phyloP scores from a whole-genome alignment of 2,329 filamentous ascomycete genomes.

The Hortaea sp. region DNA sequence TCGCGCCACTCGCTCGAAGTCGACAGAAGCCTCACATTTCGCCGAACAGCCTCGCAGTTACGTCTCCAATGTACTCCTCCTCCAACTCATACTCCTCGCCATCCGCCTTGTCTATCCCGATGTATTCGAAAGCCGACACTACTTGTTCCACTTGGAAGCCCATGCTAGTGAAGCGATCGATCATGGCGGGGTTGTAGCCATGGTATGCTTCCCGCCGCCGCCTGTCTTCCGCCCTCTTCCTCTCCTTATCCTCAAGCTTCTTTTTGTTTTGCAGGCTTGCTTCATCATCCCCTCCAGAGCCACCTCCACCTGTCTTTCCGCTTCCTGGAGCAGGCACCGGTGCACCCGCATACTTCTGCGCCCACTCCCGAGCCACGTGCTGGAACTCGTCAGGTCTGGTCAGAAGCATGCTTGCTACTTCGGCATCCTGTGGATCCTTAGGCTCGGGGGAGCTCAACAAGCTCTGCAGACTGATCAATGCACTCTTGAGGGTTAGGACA shows the following conservation, averaged over 20 bases:
- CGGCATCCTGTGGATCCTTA: conserved; percentile 91
- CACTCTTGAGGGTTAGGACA: conserved; percentile 91
- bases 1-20: not conserved
- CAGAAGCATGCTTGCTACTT: conserved; percentile 85
- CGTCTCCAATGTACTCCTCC: conserved; percentile 80
- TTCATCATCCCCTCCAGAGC: conserved; percentile 11
- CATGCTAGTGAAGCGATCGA: conserved; percentile 81
- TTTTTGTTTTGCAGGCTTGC: conserved; percentile 38
- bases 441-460: conserved; percentile 89
- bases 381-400: conserved; percentile 69
- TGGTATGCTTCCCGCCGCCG: conserved; percentile 52
- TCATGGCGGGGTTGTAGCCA: conserved; percentile 75
- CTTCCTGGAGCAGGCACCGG: conserved; percentile 48
- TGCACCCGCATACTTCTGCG: conserved; percentile 70
- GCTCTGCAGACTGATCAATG: conserved; percentile 84
- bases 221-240: conserved; percentile 45
- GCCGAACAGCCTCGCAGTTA: conserved; percentile 74
- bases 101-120: conserved; percentile 68
- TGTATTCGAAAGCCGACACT: conserved; percentile 69
- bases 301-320: conserved; percentile 28
- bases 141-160: conserved; percentile 84
- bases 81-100: conserved; percentile 80
- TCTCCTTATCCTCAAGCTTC: conserved; percentile 43
- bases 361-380: conserved; percentile 80
- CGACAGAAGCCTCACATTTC: conserved; percentile 40